Conservation (phyloP, 1,284 basidiomycete genomes). For the Waitea zeae region DNA sequence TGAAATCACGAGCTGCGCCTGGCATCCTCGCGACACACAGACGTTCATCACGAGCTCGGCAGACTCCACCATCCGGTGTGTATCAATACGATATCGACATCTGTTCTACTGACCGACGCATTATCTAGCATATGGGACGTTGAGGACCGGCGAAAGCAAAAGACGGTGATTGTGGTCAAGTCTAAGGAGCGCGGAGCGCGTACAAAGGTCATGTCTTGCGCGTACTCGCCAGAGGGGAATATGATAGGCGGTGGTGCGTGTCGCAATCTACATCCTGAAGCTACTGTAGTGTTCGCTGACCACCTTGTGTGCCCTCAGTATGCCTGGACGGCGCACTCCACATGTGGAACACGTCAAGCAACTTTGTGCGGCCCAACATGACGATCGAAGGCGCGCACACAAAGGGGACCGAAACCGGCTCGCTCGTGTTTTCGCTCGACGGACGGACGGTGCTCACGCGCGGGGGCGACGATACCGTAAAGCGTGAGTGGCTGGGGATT, state of each 20-base stretch:
- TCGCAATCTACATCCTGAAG: not conserved
- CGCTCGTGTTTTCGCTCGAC: slow-evolving; percentile 74
- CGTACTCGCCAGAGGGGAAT: slow-evolving; percentile 74
- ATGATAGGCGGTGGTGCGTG: slow-evolving; percentile 71
- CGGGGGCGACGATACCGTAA: slow-evolving; percentile 88
- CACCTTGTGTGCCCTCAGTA: slow-evolving; percentile 23
- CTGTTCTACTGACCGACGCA: not conserved
- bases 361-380: slow-evolving; percentile 81
- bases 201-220: slow-evolving; percentile 80
- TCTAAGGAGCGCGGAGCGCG: slow-evolving; percentile 91
- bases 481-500: slow-evolving; percentile 46
- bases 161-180: slow-evolving; percentile 88
- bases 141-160: slow-evolving; percentile 78
- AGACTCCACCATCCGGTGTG: slow-evolving; percentile 85
- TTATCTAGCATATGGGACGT: slow-evolving; percentile 84
- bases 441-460: slow-evolving; percentile 68
- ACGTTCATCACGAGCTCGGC: slow-evolving; percentile 86
- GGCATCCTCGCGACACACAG: slow-evolving; percentile 77
- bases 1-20: slow-evolving; percentile 77
- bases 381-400: slow-evolving; percentile 75
- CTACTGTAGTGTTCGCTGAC: not conserved
- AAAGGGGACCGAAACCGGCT: slow-evolving; percentile 72
- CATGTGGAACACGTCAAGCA: slow-evolving; percentile 85
- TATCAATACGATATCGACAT: slow-evolving; percentile 1
- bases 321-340: slow-evolving; percentile 86